These are phyloP conservation scores for Metarhizium humberi DNA, from an alignment of 2,329 filamentous ascomycete species.

Conservation along the genomic window DNA sequence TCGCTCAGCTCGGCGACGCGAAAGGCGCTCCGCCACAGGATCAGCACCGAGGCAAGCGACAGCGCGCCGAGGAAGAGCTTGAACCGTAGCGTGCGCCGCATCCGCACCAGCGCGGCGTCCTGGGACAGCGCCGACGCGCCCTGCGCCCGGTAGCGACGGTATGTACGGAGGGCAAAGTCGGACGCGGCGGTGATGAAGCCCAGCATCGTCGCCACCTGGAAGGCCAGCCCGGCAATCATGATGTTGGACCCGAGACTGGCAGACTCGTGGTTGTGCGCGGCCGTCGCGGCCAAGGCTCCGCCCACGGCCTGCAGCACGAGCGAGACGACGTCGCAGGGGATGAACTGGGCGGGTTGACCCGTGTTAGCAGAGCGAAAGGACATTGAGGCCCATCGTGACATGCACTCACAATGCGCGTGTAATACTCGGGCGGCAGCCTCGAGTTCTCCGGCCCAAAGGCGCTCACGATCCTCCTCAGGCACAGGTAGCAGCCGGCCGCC, in stretches of 20 bases:
- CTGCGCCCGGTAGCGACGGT: conserved; percentile 11
- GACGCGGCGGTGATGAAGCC: conserved; percentile 41
- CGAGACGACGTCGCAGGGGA: conserved; percentile 52
- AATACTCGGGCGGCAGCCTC: conserved; percentile 34
- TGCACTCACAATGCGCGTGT: conserved; percentile 36
- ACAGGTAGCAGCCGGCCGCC: conserved; percentile 55
- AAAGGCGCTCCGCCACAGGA: conserved; percentile 57
- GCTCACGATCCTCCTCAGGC: conserved; percentile 40
- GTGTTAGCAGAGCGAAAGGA: neutral
- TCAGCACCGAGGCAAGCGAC: conserved; percentile 47
- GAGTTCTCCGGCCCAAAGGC: conserved; percentile 39
- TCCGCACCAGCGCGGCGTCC: conserved; percentile 22
- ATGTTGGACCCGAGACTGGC: conserved; percentile 42
- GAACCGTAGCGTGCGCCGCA: conserved; percentile 36
- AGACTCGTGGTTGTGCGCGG: conserved; percentile 25
- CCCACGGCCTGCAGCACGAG: conserved; percentile 52
- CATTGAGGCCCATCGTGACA: too few species aligned
- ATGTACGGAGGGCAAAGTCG: conserved; percentile 40
- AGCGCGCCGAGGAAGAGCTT: conserved; percentile 46
- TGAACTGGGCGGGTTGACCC: conserved; percentile 33
- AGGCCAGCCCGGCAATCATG: conserved; percentile 54
- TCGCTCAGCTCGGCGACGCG: conserved; percentile 56
- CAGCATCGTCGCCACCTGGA: conserved; percentile 49
- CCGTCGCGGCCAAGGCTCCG: conserved; percentile 42
- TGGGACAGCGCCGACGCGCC: conserved; percentile 26